These are phyloP conservation scores for Ajuga reptans DNA, from an alignment of 305 asterid species.

Conservation along the genomic window DNA sequence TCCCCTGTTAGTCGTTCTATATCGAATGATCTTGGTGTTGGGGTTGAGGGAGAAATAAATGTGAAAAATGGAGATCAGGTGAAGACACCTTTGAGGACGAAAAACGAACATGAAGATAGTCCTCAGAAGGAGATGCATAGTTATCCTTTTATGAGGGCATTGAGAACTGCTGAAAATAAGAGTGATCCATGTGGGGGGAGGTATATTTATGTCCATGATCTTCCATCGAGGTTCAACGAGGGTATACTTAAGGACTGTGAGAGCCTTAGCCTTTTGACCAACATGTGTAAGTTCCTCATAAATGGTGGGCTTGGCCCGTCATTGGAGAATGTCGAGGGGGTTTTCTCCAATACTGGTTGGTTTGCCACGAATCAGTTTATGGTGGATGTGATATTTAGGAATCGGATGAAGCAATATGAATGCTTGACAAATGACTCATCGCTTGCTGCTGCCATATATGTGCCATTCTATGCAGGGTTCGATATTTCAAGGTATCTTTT, in stretches of 20 bases:
- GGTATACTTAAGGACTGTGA: constrained; percentile 71
- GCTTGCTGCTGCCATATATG: constrained; percentile 74
- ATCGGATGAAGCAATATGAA: constrained; percentile 68
- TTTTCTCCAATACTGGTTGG: constrained; percentile 74
- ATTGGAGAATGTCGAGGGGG: constrained; percentile 57
- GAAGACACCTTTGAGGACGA: not conserved
- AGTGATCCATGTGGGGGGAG: constrained; percentile 87
- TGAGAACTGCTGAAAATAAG: constrained; percentile 55
- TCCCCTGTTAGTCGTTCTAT: constrained; percentile 13
- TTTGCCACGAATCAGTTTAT: constrained; percentile 76
- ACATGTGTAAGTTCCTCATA: constrained; percentile 67
- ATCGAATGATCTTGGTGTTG: constrained; percentile 16
- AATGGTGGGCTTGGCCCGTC: constrained; percentile 74
- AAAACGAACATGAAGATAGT: too few relatives aligned
- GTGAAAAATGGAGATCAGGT: too few relatives aligned
- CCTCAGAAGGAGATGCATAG: constrained; percentile 19
- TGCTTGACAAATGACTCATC: constrained; percentile 76
- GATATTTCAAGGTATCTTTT: constrained; percentile 70
- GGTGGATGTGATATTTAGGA: constrained; percentile 60
- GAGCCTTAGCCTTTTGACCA: constrained; percentile 67
- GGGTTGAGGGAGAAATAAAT: not conserved
- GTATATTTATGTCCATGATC: constrained; percentile 68
- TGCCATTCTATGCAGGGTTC: constrained; percentile 79
- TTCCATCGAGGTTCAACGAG: constrained; percentile 69
- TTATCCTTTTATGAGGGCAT: constrained; percentile 63